These are phyloP conservation scores for Hanseniaspora vineae DNA, from an alignment of 805 yeast species.

Conservation along the genomic window DNA sequence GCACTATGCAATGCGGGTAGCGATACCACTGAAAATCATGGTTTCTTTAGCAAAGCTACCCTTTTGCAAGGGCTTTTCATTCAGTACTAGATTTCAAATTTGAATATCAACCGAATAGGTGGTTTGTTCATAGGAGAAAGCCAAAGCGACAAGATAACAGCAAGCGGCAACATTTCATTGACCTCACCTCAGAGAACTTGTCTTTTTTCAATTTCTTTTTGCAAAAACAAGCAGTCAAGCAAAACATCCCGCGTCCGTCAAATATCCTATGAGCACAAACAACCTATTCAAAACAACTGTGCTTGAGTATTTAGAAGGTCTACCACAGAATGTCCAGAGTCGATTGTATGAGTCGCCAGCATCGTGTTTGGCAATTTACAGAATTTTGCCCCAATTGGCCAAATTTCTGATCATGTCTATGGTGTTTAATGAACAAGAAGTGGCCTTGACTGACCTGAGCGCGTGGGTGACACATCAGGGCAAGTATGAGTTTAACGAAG, in stretches of 20 bases:
- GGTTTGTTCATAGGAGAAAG: too few relatives aligned
- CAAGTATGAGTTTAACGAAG: conserved; percentile 47
- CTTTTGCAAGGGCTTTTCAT: too few relatives aligned
- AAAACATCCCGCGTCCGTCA: background rate
- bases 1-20: too few relatives aligned
- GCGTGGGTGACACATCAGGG: conserved; percentile 57
- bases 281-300: conserved; percentile 54
- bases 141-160: too few relatives aligned
- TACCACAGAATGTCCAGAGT: conserved; percentile 77
- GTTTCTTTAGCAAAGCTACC: too few relatives aligned
- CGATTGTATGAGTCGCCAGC: conserved; percentile 82
- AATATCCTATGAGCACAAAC: conserved; percentile 4
- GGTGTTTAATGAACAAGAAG: conserved; percentile 68
- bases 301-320: conserved; percentile 77
- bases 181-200: too few relatives aligned
- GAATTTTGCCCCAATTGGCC: conserved; percentile 80
- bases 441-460: conserved; percentile 53
- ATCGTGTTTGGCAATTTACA: conserved; percentile 84
- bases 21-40: too few relatives aligned
- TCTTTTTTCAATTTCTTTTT: too few relatives aligned
- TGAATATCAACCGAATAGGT: too few relatives aligned
- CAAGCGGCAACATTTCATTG: too few relatives aligned
- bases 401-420: conserved; percentile 79
- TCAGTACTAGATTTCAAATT: too few relatives aligned
- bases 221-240: background rate